Conservation (phyloP, 2,329 filamentous ascomycete genomes). For the Ophiocordyceps camponoti-saundersi region DNA sequence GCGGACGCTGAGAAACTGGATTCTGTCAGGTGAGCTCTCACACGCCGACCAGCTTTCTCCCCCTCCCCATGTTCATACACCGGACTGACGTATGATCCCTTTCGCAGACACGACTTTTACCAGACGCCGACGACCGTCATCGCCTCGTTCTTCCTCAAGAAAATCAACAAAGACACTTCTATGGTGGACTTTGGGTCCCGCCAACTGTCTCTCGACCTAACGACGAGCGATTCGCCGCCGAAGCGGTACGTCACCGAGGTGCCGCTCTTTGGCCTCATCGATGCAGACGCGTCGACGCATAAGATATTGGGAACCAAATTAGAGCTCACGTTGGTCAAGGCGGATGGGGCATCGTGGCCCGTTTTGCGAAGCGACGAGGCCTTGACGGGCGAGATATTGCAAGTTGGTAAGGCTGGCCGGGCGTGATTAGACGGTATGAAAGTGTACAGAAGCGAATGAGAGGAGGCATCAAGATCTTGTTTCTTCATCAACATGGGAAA, state of each 20-base stretch:
- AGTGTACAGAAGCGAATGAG: neutral
- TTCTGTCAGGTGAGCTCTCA: slow-evolving; percentile 60
- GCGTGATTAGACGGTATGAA: slow-evolving; percentile 1
- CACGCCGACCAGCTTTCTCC: slow-evolving; percentile 6
- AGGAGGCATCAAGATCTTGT: neutral
- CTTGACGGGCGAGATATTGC: slow-evolving; percentile 60
- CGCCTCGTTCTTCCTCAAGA: slow-evolving; percentile 88
- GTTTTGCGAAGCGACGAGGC: slow-evolving; percentile 65
- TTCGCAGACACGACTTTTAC: slow-evolving; percentile 62
- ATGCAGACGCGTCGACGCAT: slow-evolving; percentile 56
- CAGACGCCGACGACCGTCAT: slow-evolving; percentile 77
- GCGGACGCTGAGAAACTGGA: slow-evolving; percentile 46
- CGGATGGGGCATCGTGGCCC: slow-evolving; percentile 68
- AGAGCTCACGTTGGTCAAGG: slow-evolving; percentile 57
- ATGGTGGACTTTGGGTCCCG: slow-evolving; percentile 50
- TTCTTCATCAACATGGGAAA: too few species aligned
- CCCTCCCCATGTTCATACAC: neutral
- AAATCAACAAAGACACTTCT: slow-evolving; percentile 72
- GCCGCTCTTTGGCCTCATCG: slow-evolving; percentile 60
- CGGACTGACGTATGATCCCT: neutral
- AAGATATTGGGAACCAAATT: slow-evolving; percentile 82
- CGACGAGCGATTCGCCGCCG: slow-evolving; percentile 57
- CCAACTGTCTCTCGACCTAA: slow-evolving; percentile 59
- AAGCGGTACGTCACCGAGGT: slow-evolving; percentile 68
- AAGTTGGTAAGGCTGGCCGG: slow-evolving; percentile 62